phyloP scores from a whole-genome alignment of 495 filamentous ascomycete genomes.

The Sabuloglossum arenarium region DNA sequence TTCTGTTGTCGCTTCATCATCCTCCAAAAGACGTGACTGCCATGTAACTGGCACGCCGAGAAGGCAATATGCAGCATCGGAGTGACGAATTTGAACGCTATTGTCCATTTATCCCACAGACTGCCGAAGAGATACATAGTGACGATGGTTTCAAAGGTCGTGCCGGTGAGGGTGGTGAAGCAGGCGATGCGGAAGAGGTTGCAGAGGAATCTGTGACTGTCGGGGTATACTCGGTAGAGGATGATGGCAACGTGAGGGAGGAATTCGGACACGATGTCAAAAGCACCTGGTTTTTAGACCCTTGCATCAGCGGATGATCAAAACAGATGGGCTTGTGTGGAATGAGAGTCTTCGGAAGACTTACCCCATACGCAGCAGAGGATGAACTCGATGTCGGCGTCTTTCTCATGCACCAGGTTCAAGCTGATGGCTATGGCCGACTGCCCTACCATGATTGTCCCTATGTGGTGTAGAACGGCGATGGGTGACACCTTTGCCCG shows the following conservation, averaged over 20 bases:
- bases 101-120: slow-evolving; percentile 24
- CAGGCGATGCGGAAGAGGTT: slow-evolving; percentile 20
- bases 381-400: slow-evolving; percentile 27
- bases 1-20: slow-evolving; percentile 20
- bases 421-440: slow-evolving; percentile 25
- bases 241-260: slow-evolving; percentile 29
- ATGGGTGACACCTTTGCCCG: slow-evolving; percentile 22
- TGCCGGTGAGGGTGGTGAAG: slow-evolving; percentile 22
- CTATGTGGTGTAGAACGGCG: slow-evolving; percentile 24
- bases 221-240: slow-evolving; percentile 24
- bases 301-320: neutral
- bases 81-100: slow-evolving; percentile 28
- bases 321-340: neutral
- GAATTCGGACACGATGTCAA: slow-evolving; percentile 28
- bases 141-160: slow-evolving; percentile 23
- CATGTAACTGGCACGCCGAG: slow-evolving; percentile 24
- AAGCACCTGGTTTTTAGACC: slow-evolving; percentile 18
- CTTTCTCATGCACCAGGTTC: slow-evolving; percentile 17
- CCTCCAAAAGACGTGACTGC: slow-evolving; percentile 22
- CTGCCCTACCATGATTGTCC: slow-evolving; percentile 27
- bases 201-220: slow-evolving; percentile 21
- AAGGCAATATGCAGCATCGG: slow-evolving; percentile 26
- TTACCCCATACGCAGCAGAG: slow-evolving; percentile 29
- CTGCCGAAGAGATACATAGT: slow-evolving; percentile 28
- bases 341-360: neutral